Evolutionary conservation across 305 asterid species (phyloP).

Genomic region (Fraxinus sp.): DNA sequence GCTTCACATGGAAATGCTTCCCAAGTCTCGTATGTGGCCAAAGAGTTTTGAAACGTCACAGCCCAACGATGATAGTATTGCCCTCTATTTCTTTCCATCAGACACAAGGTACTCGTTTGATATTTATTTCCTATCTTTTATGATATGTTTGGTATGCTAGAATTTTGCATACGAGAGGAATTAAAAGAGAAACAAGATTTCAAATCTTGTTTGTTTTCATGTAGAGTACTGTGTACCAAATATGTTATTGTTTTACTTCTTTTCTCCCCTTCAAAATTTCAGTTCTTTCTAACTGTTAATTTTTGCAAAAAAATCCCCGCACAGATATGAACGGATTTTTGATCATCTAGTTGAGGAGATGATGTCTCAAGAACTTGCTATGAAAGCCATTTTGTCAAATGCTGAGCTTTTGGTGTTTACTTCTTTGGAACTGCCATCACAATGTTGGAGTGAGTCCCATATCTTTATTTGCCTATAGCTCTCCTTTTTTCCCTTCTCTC

Average conservation of each 20-base stretch:
- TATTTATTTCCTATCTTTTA: not conserved
- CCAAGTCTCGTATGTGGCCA: constrained; percentile 35
- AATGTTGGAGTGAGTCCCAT: constrained; percentile 45
- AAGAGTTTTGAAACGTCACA: constrained; percentile 24
- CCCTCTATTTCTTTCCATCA: constrained; percentile 59
- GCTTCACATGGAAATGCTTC: constrained; percentile 35
- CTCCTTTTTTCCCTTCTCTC: not conserved
- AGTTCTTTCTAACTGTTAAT: not conserved
- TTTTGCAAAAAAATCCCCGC: constrained; percentile 4
- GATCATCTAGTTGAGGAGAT: constrained; percentile 41
- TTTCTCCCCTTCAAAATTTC: not conserved
- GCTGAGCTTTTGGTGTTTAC: constrained; percentile 57
- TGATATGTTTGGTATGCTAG: not conserved
- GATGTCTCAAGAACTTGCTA: constrained; percentile 36
- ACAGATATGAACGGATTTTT: constrained; percentile 33
- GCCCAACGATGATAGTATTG: constrained; percentile 40
- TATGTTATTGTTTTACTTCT: not conserved
- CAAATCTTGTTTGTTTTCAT: constrained; percentile 9
- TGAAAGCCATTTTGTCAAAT: constrained; percentile 42
- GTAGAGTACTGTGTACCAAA: not conserved
- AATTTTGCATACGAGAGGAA: not conserved
- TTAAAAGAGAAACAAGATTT: not conserved
- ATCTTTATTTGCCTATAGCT: not conserved
- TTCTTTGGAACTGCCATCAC: constrained; percentile 47
- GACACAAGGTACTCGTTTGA: constrained; percentile 37